Evolutionary conservation across 1,284 basidiomycete genomes (phyloP).

Genomic region (Tremellales sp.): DNA sequence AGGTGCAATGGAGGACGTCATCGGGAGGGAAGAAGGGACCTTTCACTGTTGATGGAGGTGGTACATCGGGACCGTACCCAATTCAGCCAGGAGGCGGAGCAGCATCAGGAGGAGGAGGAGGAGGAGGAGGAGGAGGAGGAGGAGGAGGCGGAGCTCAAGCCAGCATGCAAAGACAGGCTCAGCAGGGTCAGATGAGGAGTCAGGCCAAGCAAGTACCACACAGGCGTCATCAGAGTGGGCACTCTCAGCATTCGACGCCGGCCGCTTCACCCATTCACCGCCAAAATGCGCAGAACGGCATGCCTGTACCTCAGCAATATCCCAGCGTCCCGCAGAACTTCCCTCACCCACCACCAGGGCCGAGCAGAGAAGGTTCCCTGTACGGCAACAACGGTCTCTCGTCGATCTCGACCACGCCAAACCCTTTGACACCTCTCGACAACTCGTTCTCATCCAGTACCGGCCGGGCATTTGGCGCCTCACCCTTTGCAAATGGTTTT

Average conservation of each 20-base stretch:
- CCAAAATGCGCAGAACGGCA: neutral
- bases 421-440: constrained; percentile 23
- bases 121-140: neutral
- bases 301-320: constrained; percentile 8
- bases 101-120: too few relatives aligned
- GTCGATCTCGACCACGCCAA: constrained; percentile 24
- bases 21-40: constrained; percentile 40
- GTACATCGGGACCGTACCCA: constrained; percentile 9
- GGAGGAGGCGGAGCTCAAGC: too few relatives aligned
- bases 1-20: constrained; percentile 31
- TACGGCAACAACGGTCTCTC: constrained; percentile 14
- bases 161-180: neutral
- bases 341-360: neutral
- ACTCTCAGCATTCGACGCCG: constrained; percentile 15
- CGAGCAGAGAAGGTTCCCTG: constrained; percentile 19
- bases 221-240: neutral
- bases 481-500: constrained; percentile 1
- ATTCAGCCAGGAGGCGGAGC: constrained; percentile 1
- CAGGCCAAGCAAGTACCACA: neutral
- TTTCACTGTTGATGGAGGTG: constrained; percentile 45
- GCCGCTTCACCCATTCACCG: constrained; percentile 16
- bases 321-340: constrained; percentile 9
- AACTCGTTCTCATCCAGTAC: constrained; percentile 2
- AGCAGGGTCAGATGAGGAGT: constrained; percentile 2
- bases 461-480: neutral